Base-by-base conservation (phyloP, 164 flowering plant genomes). In the Euptelea pleiosperma region DNA sequence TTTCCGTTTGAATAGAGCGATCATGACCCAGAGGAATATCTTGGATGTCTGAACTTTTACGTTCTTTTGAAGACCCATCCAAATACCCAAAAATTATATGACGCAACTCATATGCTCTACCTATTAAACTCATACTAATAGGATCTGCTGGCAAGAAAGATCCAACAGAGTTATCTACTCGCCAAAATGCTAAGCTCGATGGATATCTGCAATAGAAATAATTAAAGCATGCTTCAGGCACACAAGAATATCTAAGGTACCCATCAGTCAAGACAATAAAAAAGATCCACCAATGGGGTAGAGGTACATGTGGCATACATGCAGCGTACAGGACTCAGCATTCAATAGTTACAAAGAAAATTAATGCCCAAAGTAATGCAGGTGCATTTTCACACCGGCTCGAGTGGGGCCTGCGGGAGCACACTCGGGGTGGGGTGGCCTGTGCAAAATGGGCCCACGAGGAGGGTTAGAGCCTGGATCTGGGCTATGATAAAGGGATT, bases 131-230 rank as follows among this genome's bases (percentile, higher is more conserved):
- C 65, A 70, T 65, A 63, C 63, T 78, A 42, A 49, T 29, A 8
- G 84, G 80, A 61, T 86, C 93, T 16, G 82, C 83, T 42, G 96
- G 93, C 64, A 94, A 67, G 74, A 94, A 94, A 34, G 97, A 81
- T n/a, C 99, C 93, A 52, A 83, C 35, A 41, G 91, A 82, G 71
- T 94, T 94, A 70, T 87, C 84, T 63, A 91, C 93, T 19, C 99
- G 88, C 99, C 97, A 94, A 55, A 94, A 87, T 46, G 89, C 88
- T 63, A 82, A 52, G 55, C 22, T 69, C 8, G 84, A 62, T 1
- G 61, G 51, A 58, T 48, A 55, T 41, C 91, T 91, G 88, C 73
- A 65, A 62, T 50, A 45, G 29, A 39, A 52, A 33, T 45, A 41
- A 49, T n/a, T n/a, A 52, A 21, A 62, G 30, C 28, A 40, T 24